Conservation (phyloP, 1,139 yeast species). For the Saccharomyces hybrid region DNA sequence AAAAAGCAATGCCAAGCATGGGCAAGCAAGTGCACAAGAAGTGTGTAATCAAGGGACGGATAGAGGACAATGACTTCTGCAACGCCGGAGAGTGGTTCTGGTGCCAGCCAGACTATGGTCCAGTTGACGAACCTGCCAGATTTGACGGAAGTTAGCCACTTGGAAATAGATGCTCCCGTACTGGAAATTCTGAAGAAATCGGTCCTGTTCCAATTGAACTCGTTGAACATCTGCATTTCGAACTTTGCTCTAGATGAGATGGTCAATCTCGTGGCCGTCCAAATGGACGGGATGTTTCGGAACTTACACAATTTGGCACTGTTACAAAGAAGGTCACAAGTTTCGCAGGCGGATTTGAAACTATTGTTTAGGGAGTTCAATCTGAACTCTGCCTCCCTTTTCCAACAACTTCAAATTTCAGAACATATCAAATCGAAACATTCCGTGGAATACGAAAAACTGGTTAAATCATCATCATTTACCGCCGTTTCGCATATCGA, state of each 20-base stretch:
- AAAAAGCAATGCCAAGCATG: not conserved
- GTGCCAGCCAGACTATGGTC: not conserved
- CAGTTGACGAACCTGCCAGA: not conserved
- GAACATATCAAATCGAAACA: not conserved
- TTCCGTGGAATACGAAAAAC: not conserved
- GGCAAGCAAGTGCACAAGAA: not conserved
- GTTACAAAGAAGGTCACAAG: conserved; percentile 57
- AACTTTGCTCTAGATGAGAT: conserved; percentile 43
- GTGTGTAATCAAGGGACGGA: not conserved
- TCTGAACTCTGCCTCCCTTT: conserved; percentile 41
- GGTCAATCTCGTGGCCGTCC: conserved; percentile 42
- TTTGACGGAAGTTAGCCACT: conserved; percentile 6
- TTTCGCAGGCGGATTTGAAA: conserved; percentile 52
- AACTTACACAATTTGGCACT: conserved; percentile 50
- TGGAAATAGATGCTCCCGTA: conserved; percentile 12
- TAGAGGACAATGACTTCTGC: not conserved
- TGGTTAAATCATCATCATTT: not conserved
- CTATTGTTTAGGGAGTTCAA: conserved; percentile 42
- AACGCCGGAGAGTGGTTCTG: not conserved
- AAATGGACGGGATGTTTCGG: conserved; percentile 42
- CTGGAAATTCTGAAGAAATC: conserved; percentile 23
- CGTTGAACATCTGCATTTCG: conserved; percentile 33
- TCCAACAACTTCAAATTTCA: conserved; percentile 28
- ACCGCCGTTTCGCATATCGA: not conserved
- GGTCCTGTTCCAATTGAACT: conserved; percentile 35